These are phyloP conservation scores for Ceratobasidium sp. DNA, from an alignment of 1,284 basidiomycete species.

Conservation along the genomic window DNA sequence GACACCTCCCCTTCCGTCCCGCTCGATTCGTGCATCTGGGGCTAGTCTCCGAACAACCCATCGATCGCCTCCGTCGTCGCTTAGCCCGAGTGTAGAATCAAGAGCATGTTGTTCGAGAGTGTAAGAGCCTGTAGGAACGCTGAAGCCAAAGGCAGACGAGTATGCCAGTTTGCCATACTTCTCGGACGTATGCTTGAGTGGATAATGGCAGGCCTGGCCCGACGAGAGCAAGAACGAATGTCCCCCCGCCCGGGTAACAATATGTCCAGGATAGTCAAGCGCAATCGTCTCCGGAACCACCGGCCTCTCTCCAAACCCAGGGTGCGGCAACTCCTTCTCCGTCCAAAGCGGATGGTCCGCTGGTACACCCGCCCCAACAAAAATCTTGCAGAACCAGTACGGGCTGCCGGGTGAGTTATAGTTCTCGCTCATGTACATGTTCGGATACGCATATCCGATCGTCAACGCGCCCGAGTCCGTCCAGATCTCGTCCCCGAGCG, in stretches of 20 bases:
- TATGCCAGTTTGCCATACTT: constrained; percentile 84
- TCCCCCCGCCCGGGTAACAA: constrained; percentile 68
- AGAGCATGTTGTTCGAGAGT: constrained; percentile 77
- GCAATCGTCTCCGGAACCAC: constrained; percentile 60
- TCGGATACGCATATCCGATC: constrained; percentile 78
- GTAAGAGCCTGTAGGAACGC: constrained; percentile 72
- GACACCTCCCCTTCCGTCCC: constrained; percentile 44
- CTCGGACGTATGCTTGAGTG: constrained; percentile 78
- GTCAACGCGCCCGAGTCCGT: constrained; percentile 73
- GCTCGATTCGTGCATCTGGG: constrained; percentile 69
- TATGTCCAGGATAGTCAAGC: constrained; percentile 73
- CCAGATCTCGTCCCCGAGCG: constrained; percentile 59
- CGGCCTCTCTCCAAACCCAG: constrained; percentile 52
- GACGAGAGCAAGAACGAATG: constrained; percentile 79
- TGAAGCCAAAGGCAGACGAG: constrained; percentile 78
- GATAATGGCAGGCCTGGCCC: constrained; percentile 81
- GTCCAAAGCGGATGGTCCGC: constrained; percentile 77
- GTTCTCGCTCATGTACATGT: constrained; percentile 62
- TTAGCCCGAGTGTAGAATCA: constrained; percentile 74
- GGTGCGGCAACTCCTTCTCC: constrained; percentile 70
- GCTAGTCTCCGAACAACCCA: constrained; percentile 76
- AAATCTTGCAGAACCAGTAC: constrained; percentile 85
- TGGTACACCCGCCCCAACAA: constrained; percentile 72
- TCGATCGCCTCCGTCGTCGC: constrained; percentile 72
- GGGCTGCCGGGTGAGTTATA: constrained; percentile 85